These are phyloP conservation scores for Pichia cephalocereana DNA, from an alignment of 805 yeast species.

Conservation along the genomic window DNA sequence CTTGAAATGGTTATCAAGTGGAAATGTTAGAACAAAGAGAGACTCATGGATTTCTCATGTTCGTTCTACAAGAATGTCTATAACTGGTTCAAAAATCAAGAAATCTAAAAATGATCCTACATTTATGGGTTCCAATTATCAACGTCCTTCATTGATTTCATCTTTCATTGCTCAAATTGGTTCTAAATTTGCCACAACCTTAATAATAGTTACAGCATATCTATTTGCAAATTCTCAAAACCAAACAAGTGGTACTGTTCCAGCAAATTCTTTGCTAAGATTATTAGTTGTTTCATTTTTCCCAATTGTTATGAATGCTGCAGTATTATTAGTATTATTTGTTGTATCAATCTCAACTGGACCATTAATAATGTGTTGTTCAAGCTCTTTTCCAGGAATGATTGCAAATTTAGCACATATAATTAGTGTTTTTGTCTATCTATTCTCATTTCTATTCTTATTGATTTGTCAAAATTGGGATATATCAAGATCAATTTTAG, in stretches of 20 bases:
- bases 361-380: constrained; percentile 37
- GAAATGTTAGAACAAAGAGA: constrained; percentile 32
- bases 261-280: constrained; percentile 36
- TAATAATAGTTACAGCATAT: constrained; percentile 36
- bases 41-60: constrained; percentile 40
- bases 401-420: constrained; percentile 51
- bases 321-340: constrained; percentile 32
- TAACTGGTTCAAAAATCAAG: constrained; percentile 48
- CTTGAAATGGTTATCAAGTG: constrained; percentile 42
- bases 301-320: constrained; percentile 39
- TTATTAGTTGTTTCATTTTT: constrained; percentile 34
- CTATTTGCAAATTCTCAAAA: constrained; percentile 47
- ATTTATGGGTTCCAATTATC: constrained; percentile 33
- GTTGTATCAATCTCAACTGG: constrained; percentile 39
- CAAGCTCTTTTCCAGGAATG: constrained; percentile 37
- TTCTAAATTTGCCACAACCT: constrained; percentile 28
- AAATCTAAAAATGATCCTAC: constrained; percentile 30
- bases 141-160: constrained; percentile 29
- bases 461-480: constrained; percentile 65
- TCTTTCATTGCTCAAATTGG: constrained; percentile 36
- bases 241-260: constrained; percentile 27
- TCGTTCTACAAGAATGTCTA: constrained; percentile 41
- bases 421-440: constrained; percentile 42
- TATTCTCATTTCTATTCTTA: constrained; percentile 50
- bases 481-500: constrained; percentile 48